A percentile compares a stretch with the other conserved stretches of the same genome.
Conservation (phyloP, 257 asterid genomes). For the Petunia secreta region DNA sequence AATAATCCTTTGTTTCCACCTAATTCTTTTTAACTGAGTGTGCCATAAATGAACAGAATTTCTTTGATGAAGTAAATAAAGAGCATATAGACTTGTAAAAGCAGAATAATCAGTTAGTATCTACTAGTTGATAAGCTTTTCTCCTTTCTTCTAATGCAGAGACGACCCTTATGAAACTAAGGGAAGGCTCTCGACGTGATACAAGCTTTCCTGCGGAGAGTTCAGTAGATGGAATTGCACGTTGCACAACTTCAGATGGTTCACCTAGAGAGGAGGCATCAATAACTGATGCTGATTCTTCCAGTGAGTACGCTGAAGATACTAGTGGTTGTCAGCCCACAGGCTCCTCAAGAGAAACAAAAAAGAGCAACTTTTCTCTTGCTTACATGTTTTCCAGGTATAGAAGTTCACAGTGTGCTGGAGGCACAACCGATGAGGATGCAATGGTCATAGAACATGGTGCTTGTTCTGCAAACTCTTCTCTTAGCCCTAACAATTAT, state of each 20-base stretch:
- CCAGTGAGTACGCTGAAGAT: conserved; percentile 36
- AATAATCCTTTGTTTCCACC: not conserved
- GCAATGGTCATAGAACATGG: conserved; percentile 34
- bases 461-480: conserved; percentile 35
- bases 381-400: conserved; percentile 62
- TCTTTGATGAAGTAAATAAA: not conserved
- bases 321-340: conserved; percentile 35
- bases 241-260: conserved; percentile 37
- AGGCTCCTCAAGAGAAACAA: conserved; percentile 30
- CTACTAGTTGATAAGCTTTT: not conserved
- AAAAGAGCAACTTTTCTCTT: conserved; percentile 51
- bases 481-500: conserved; percentile 36
- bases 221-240: conserved; percentile 28
- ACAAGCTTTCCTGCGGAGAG: conserved; percentile 39
- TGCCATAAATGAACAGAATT: not conserved
- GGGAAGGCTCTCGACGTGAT: conserved; percentile 64
- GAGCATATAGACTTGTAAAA: not conserved
- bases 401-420: conserved; percentile 38
- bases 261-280: conserved; percentile 31
- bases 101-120: not conserved
- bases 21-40: not conserved
- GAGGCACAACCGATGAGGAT: conserved; percentile 32
- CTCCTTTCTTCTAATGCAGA: conserved; percentile 45
- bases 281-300: conserved; percentile 38
- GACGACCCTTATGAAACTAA: conserved; percentile 74